Base-by-base conservation (phyloP, 2,329 filamentous ascomycete species). In the Fusarium transvaalense region DNA sequence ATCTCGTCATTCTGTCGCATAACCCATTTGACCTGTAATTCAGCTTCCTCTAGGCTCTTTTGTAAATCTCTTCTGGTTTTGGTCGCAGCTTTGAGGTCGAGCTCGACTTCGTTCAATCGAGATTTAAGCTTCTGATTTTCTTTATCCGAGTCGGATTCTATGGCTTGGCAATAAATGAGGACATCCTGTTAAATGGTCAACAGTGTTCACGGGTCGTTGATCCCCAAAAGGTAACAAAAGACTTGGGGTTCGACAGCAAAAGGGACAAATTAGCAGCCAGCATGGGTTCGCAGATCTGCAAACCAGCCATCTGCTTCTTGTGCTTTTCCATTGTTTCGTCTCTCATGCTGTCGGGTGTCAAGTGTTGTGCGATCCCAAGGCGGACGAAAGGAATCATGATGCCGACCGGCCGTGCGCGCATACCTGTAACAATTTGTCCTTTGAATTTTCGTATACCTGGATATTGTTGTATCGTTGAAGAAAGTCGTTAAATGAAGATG, bases 11-110 rank as follows among this genome's bases (percentile, higher is more conserved):
- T 82, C 65, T 83, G 78, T 17, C 75, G 76, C 48, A 75, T 71
- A 45, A 79, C 63, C 61, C 76, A 78, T 34, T 77, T 74, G 43
- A 82, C 70, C 23, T 76, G 74, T 43, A 74, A 67, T 46, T 84
- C 79, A 37, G 78, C 71, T n/a, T 80, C 71, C 41, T 79, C 79
- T 29, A 86, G 71, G 46, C 78, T 79, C 61, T 83, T 79, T 72
- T 88, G 84, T 38, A 88, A 75, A 10, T 87, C 83, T 57, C 84
- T 78, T 63, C 84, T 79, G 6, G 81, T 81, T 25, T 81, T 79
- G 10, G 77, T 81, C n/a, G 85, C 81, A 73, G 85, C 81, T 10
- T 80, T 78, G 15, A 88, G 79, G 67, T 89, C 86, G 62, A 88
- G 80, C 52, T 82, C 78, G 34, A 78, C 74, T 66, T 85, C 78